Evolutionary conservation across 805 yeast genomes (phyloP).

Genomic region (Wickerhamiella azyma): DNA sequence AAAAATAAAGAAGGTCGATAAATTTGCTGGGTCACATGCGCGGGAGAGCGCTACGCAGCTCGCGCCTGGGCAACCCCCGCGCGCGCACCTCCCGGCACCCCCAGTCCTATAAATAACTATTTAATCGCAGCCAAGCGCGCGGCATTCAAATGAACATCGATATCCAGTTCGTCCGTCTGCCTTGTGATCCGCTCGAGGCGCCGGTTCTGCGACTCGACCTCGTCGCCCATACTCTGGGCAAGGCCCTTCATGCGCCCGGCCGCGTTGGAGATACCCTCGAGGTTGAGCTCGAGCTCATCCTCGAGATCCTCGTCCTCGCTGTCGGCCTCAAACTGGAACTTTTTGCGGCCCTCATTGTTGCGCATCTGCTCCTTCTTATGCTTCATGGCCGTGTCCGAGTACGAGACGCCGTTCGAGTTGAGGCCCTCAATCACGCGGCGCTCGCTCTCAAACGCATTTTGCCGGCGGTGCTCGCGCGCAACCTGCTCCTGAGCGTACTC

Average conservation of each 20-base stretch:
- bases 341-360: conserved; percentile 24
- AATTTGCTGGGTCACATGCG: too few species aligned
- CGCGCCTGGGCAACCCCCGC: too few species aligned
- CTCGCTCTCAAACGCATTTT: conserved; percentile 47
- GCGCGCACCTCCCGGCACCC: too few species aligned
- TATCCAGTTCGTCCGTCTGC: conserved; percentile 72
- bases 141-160: conserved; percentile 66
- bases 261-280: conserved; percentile 60
- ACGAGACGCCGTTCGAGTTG: conserved; percentile 16
- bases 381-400: conserved; percentile 26
- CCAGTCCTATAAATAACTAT: conserved; percentile 9
- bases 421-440: conserved; percentile 48
- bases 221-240: conserved; percentile 62
- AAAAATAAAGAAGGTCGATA: too few species aligned
- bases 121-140: conserved; percentile 39
- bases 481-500: conserved; percentile 50
- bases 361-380: conserved; percentile 40
- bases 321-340: conserved; percentile 49
- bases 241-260: conserved; percentile 58
- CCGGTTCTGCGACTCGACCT: conserved; percentile 63
- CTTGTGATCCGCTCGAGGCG: conserved; percentile 67
- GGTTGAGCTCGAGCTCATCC: conserved; percentile 67
- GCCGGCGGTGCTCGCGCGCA: conserved; percentile 46
- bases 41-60: too few species aligned
- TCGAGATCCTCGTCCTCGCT: conserved; percentile 90